These are phyloP conservation scores for Argentina anserina DNA, from an alignment of 306 rosid species.

Conservation along the genomic window DNA sequence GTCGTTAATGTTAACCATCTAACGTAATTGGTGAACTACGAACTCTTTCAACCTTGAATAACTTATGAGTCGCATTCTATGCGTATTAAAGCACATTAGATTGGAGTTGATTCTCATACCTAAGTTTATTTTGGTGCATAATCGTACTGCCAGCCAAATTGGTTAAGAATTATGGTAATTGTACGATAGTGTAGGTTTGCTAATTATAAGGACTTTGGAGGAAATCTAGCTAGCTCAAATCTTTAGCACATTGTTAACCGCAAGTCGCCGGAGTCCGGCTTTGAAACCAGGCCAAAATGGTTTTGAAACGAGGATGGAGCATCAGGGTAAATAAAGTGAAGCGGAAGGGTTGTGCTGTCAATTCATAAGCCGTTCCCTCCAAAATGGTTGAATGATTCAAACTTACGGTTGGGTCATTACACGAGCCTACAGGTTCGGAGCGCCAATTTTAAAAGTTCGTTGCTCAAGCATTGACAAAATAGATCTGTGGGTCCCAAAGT, in stretches of 20 bases:
- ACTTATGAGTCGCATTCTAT: not conserved
- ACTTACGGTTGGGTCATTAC: conserved; percentile 27
- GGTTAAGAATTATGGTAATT: too few relatives aligned
- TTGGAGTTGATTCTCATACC: not conserved
- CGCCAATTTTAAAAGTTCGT: conserved; percentile 22
- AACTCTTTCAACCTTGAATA: not conserved
- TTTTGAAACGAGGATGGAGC: not conserved
- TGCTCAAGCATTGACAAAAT: not conserved
- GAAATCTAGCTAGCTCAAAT: not conserved
- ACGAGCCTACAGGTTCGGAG: conserved; percentile 40
- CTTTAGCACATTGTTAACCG: not conserved
- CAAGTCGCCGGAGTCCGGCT: not conserved
- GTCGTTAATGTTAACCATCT: not conserved
- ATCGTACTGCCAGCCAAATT: not conserved
- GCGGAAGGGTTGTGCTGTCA: conserved; percentile 7
- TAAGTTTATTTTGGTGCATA: not conserved
- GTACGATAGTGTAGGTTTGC: not conserved
- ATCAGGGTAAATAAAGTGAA: not conserved
- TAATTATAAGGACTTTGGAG: not conserved
- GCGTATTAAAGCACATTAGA: not conserved
- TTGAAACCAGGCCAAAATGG: not conserved
- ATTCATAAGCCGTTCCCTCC: conserved; percentile 36
- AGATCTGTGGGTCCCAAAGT: conserved; percentile 7
- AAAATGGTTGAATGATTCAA: conserved; percentile 32
- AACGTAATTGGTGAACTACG: not conserved